Percentiles rank a stretch among this genome's conserved stretches.
These are phyloP conservation scores for Cryptococcus depauperatus DNA, from an alignment of 1,284 basidiomycete genomes.

Conservation along the genomic window DNA sequence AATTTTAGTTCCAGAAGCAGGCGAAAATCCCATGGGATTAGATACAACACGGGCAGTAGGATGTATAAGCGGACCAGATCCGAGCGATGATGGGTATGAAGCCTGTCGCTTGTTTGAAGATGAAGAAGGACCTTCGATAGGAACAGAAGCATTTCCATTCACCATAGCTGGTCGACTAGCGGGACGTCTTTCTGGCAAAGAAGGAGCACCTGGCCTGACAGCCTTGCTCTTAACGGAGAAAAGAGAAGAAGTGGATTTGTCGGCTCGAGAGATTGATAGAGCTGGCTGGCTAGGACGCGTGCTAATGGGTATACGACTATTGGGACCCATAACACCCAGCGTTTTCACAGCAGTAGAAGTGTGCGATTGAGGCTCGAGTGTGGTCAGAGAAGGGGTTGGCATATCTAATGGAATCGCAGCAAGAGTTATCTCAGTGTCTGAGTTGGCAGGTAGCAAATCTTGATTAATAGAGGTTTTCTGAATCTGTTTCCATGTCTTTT, in stretches of 20 bases:
- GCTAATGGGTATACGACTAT: conserved; percentile 10
- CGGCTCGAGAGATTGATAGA: background rate
- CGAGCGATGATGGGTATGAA: conserved; percentile 38
- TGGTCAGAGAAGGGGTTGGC: background rate
- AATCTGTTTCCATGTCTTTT: background rate
- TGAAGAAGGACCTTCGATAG: background rate
- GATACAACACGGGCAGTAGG: conserved; percentile 35
- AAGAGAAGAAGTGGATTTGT: conserved; percentile 1
- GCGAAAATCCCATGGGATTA: conserved; percentile 24
- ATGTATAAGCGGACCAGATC: conserved; percentile 29
- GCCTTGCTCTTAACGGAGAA: background rate
- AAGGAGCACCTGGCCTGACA: background rate
- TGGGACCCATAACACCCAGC: conserved; percentile 7
- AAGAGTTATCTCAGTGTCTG: background rate
- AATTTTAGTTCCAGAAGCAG: background rate
- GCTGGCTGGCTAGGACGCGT: background rate
- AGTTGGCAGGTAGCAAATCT: no score
- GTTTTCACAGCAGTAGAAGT: background rate
- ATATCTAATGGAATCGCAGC: background rate
- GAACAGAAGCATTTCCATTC: background rate
- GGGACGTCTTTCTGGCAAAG: conserved; percentile 14
- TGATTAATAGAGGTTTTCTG: no score
- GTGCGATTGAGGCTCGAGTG: background rate
- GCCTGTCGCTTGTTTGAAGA: conserved; percentile 21
- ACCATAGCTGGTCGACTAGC: conserved; percentile 9